A percentile compares a stretch with the other conserved stretches of the same genome.
These are phyloP conservation scores for Trichoderma guizhouense DNA, from an alignment of 2,329 filamentous ascomycete species.

Conservation along the genomic window DNA sequence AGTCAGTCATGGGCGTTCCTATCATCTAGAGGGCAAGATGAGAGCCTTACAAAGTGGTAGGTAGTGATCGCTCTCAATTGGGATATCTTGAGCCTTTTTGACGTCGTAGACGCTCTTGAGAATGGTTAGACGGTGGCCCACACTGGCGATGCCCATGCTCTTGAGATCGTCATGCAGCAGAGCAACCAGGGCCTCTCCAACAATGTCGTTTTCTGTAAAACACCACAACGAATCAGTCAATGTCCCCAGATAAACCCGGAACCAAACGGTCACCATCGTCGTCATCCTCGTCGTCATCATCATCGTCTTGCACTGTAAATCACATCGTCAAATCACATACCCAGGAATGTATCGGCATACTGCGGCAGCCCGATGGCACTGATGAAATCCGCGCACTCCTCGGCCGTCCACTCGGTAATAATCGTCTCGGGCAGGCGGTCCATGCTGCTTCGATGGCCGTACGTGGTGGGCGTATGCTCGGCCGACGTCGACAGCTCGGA, in stretches of 20 bases:
- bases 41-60: slow-evolving; percentile 73
- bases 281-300: slow-evolving; percentile 19
- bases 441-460: slow-evolving; percentile 62
- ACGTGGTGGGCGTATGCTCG: slow-evolving; percentile 78
- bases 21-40: not conserved
- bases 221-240: slow-evolving; percentile 21
- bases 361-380: slow-evolving; percentile 74
- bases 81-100: slow-evolving; percentile 89
- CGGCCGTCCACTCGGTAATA: slow-evolving; percentile 76
- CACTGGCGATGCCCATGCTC: slow-evolving; percentile 88
- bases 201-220: slow-evolving; percentile 80
- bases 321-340: slow-evolving; percentile 52
- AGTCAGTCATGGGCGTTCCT: slow-evolving; percentile 11
- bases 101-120: slow-evolving; percentile 95
- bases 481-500: slow-evolving; percentile 65
- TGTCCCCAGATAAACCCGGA: not conserved
- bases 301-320: slow-evolving; percentile 42
- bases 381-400: slow-evolving; percentile 89
- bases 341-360: slow-evolving; percentile 79
- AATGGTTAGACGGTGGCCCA: slow-evolving; percentile 91
- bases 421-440: slow-evolving; percentile 69
- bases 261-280: slow-evolving; percentile 32
- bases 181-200: slow-evolving; percentile 84
- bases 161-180: slow-evolving; percentile 91
- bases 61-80: slow-evolving; percentile 90